These are phyloP conservation scores for Eucalyptus urophylla DNA, from an alignment of 345 rosid genomes.

Conservation along the genomic window DNA sequence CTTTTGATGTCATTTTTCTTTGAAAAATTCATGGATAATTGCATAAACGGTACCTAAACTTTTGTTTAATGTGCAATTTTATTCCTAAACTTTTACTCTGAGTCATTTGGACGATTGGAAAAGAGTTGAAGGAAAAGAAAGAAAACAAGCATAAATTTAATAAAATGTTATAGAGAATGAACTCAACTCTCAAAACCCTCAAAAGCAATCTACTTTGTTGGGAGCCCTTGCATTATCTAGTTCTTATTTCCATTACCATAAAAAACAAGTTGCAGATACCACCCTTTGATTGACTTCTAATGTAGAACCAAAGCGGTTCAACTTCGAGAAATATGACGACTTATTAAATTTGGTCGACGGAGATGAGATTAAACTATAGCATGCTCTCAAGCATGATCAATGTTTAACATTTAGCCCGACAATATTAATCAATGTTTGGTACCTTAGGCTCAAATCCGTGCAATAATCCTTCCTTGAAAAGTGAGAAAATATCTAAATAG, in stretches of 20 bases:
- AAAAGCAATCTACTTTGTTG: background rate
- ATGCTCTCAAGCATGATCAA: background rate
- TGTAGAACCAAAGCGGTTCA: background rate
- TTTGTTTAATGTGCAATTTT: too few species aligned
- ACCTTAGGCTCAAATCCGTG: background rate
- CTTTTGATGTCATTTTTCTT: background rate
- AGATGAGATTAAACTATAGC: background rate
- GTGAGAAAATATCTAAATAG: background rate
- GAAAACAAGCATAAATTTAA: background rate
- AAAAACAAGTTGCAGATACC: background rate
- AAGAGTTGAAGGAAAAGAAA: background rate
- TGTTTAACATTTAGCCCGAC: background rate
- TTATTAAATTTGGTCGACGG: background rate
- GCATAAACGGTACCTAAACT: background rate
- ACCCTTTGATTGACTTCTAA: background rate
- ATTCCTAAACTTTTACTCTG: rapidly evolving
- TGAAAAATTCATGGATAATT: background rate
- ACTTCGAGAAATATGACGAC: background rate
- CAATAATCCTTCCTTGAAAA: background rate
- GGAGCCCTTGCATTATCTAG: background rate
- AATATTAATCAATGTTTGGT: background rate
- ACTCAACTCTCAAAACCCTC: background rate
- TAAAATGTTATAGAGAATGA: background rate
- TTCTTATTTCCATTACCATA: background rate
- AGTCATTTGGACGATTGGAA: background rate